Evolutionary conservation across 805 yeast species (phyloP), one percentile per base, ranked within the genome.

Genomic region (Isabelozyma gotoi): DNA sequence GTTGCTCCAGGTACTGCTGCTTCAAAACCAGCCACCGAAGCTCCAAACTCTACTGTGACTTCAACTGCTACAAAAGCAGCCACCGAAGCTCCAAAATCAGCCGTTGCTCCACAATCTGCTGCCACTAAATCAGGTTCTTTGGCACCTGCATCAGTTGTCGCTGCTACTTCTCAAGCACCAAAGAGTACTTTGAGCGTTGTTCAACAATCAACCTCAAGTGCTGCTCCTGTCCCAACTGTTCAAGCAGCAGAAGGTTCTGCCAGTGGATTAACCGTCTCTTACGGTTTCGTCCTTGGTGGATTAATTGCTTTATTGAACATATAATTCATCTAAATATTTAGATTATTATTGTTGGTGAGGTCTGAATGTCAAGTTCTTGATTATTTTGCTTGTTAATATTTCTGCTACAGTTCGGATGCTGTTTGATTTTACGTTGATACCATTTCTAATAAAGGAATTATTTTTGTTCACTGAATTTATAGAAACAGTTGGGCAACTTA

Each of bases 1-100:
- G 12, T 49, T n/a, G 43, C 39, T 8, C 35, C 46, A n/a, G 29
- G 40, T 15, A 18, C 46, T 16, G 38, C 34, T 5, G 32, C 46
- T 27, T 10, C 27, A 21, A n/a, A n/a, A n/a, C n/a, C n/a, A n/a
- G n/a, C n/a, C n/a, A n/a, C n/a, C n/a, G n/a, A n/a, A n/a, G n/a
- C n/a, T n/a, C n/a, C n/a, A n/a, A n/a, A n/a, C 34, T 19, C 44
- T 7, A 15, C 36, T 17, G 16, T 37, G 8, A 33, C 43, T 8
- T 32, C 42, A 15, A 24, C 45, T 14, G 11, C 40, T 27, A 38
- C 47, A 24, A 34, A 44, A 17, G 10, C 41, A 21, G 27, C 21
- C 33, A 14, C 38, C 32, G 40, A 19, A 19, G 35, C 27, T 40
- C 16, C 43, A 34, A 36, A 36, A 16, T 36, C 39, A 4, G 31